These are phyloP conservation scores for Claviceps sorghi DNA, from an alignment of 2,329 filamentous ascomycete species.

Conservation along the genomic window DNA sequence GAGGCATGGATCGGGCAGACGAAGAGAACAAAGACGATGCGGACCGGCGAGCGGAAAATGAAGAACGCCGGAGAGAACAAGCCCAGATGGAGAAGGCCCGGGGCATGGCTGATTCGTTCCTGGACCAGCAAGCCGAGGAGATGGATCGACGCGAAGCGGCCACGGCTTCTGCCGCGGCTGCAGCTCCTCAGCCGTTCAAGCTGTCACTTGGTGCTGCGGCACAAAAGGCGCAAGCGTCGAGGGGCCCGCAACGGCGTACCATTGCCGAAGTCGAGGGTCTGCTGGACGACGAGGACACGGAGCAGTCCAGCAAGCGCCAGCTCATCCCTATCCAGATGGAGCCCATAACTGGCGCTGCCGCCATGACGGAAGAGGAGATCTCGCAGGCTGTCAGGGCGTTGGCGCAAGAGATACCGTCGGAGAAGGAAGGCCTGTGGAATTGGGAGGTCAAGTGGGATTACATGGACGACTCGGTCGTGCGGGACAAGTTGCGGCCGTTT, in stretches of 20 bases:
- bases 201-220: conserved; percentile 81
- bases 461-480: conserved; percentile 66
- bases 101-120: conserved; percentile 80
- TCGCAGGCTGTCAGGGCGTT: conserved; percentile 67
- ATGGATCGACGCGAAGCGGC: conserved; percentile 37
- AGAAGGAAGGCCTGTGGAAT: conserved; percentile 76
- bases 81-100: conserved; percentile 64
- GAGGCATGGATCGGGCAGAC: conserved; percentile 54
- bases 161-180: conserved; percentile 11
- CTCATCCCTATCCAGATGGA: conserved; percentile 76
- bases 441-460: conserved; percentile 90
- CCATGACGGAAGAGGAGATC: conserved; percentile 75
- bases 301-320: conserved; percentile 53
- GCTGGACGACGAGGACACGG: conserved; percentile 86
- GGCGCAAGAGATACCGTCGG: conserved; percentile 77
- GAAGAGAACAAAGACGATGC: conserved; percentile 69
- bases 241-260: conserved; percentile 52
- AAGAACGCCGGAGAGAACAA: conserved; percentile 54
- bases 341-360: conserved; percentile 42
- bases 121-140: conserved; percentile 70
- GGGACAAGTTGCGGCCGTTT: conserved; percentile 81
- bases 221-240: conserved; percentile 50
- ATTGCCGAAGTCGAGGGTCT: conserved; percentile 89
- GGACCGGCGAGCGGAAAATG: conserved; percentile 65
- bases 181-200: conserved; percentile 70